A percentile compares a stretch with the other conserved stretches of the same genome.
Evolutionary conservation across 345 rosid species (phyloP).

Genomic region (Lumnitzera racemosa): DNA sequence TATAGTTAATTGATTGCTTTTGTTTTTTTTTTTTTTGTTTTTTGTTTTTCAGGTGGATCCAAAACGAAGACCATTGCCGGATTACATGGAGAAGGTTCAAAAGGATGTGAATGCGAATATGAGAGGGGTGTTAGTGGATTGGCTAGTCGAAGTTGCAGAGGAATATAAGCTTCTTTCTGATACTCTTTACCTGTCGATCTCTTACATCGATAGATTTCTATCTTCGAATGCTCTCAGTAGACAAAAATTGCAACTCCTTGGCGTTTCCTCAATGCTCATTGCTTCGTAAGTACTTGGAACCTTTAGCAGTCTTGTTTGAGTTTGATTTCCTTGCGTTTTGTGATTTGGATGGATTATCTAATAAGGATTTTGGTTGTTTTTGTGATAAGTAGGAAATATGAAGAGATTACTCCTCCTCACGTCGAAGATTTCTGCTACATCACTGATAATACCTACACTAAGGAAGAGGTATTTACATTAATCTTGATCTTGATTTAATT

Average conservation of each 20-base stretch:
- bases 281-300: conserved; percentile 43
- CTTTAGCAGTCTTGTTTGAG: not conserved
- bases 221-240: conserved; percentile 31
- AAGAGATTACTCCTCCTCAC: conserved; percentile 62
- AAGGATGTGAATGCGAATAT: conserved; percentile 48
- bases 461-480: conserved; percentile 30
- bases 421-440: conserved; percentile 66
- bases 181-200: conserved; percentile 50
- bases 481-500: not conserved
- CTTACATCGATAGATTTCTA: conserved; percentile 53
- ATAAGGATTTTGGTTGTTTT: conserved; percentile 7
- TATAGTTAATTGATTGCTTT: not conserved
- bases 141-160: conserved; percentile 67
- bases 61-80: conserved; percentile 39
- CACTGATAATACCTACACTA: conserved; percentile 64
- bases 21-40: not conserved
- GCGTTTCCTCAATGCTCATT: conserved; percentile 68
- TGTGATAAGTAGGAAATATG: conserved; percentile 43
- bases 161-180: conserved; percentile 65
- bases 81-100: conserved; percentile 56
- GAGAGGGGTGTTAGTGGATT: conserved; percentile 54
- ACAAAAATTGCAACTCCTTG: conserved; percentile 58
- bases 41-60: conserved; percentile 29
- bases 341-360: not conserved
- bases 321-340: not conserved